These are phyloP conservation scores for Eragrostis tef DNA, from an alignment of 202 grass and related monocot genomes.

Conservation along the genomic window DNA sequence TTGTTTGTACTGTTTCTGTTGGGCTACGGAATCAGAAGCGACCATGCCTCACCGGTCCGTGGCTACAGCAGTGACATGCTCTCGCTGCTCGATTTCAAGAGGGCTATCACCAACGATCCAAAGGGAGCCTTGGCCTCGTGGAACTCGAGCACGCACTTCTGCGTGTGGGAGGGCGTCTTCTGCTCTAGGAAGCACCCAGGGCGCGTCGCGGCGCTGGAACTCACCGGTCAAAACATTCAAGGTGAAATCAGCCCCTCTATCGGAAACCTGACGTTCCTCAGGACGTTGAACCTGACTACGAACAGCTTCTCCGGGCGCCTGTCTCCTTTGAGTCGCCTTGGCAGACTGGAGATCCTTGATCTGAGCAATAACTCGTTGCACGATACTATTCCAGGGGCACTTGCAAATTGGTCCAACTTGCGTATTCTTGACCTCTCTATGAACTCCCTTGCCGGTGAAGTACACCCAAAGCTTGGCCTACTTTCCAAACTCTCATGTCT, in stretches of 20 bases:
- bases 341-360: background rate
- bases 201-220: no score
- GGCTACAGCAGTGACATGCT: background rate
- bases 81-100: slow-evolving; percentile 2
- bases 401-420: slow-evolving; percentile 14
- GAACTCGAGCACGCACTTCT: background rate
- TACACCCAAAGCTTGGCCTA: no score
- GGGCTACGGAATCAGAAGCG: background rate
- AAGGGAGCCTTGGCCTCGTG: background rate
- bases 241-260: background rate
- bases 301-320: background rate
- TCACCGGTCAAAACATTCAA: background rate
- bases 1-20: background rate
- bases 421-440: background rate
- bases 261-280: background rate
- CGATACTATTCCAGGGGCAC: background rate
- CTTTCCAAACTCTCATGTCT: no score
- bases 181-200: background rate
- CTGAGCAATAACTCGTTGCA: background rate
- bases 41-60: background rate
- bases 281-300: background rate
- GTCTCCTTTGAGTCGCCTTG: background rate
- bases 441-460: no score
- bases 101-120: background rate
- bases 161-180: background rate